phyloP scores from a whole-genome alignment of 2,329 filamentous ascomycete species.

The Fusarium siculi region DNA sequence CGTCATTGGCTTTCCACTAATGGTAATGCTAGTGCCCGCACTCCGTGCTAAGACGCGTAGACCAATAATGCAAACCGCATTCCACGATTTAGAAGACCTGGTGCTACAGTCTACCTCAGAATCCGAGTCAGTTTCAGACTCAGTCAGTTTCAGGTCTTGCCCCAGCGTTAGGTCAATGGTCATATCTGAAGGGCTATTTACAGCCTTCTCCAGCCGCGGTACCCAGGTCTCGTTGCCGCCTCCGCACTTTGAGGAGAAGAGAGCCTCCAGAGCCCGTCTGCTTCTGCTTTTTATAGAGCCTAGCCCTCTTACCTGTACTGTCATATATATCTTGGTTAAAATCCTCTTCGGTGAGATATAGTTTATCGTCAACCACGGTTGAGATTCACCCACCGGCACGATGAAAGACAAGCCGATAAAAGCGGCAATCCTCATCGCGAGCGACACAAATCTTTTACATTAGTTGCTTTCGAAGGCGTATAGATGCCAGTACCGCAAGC shows the following conservation, averaged over 20 bases:
- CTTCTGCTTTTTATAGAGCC: constrained; percentile 73
- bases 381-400: constrained; percentile 91
- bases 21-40: neutral
- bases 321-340: constrained; percentile 83
- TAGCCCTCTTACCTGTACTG: constrained; percentile 57
- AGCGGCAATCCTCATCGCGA: constrained; percentile 58
- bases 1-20: neutral
- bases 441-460: neutral
- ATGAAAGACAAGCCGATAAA: constrained; percentile 90
- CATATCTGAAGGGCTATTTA: neutral
- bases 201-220: constrained; percentile 79
- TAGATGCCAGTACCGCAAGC: constrained; percentile 69
- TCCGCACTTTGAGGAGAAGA: constrained; percentile 80
- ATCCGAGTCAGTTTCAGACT: neutral
- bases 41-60: neutral
- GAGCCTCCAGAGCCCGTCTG: constrained; percentile 78
- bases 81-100: neutral
- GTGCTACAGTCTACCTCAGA: no score
- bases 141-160: neutral
- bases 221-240: constrained; percentile 85
- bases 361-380: constrained; percentile 89
- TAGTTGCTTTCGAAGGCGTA: constrained; percentile 70
- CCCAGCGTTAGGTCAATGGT: no score
- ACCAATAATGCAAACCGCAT: neutral
- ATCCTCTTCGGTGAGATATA: constrained; percentile 84